Conservation (phyloP, 108 stramenopile genomes). For the Cyclostephanos tholiformis region DNA sequence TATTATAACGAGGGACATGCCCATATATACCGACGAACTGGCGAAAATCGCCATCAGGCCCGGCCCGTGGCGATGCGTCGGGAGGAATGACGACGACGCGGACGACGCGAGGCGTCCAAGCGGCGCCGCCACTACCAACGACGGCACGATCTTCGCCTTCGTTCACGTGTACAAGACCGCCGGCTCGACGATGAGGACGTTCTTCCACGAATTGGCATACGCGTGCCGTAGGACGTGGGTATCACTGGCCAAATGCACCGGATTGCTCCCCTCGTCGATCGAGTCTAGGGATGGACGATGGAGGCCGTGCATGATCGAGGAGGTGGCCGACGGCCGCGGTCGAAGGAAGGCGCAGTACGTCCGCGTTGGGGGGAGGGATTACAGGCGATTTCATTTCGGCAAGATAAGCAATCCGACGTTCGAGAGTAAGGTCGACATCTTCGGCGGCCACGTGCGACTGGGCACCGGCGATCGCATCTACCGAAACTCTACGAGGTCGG, state of each 20-base stretch:
- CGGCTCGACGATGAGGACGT: slow-evolving; percentile 52
- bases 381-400: not conserved
- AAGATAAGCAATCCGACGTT: slow-evolving; percentile 22
- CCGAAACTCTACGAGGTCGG: not conserved
- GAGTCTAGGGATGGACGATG: not conserved
- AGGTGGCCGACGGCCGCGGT: slow-evolving; percentile 17
- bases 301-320: slow-evolving; percentile 22
- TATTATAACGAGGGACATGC: not conserved
- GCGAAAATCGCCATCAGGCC: slow-evolving; percentile 20
- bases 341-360: not conserved
- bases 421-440: slow-evolving; percentile 40
- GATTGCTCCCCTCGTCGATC: not conserved
- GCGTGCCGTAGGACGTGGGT: slow-evolving; percentile 42
- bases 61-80: slow-evolving; percentile 35
- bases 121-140: slow-evolving; percentile 18
- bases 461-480: slow-evolving; percentile 37
- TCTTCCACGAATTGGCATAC: slow-evolving; percentile 43
- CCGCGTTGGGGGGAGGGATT: not conserved
- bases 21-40: slow-evolving; percentile 25
- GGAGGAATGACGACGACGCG: slow-evolving; percentile 10
- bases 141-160: slow-evolving; percentile 50
- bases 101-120: too few relatives aligned
- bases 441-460: slow-evolving; percentile 53
- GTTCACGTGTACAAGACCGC: slow-evolving; percentile 70
- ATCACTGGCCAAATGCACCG: slow-evolving; percentile 2